These are phyloP conservation scores for Epithemia pelagica DNA, from an alignment of 108 stramenopile genomes.

Conservation along the genomic window DNA sequence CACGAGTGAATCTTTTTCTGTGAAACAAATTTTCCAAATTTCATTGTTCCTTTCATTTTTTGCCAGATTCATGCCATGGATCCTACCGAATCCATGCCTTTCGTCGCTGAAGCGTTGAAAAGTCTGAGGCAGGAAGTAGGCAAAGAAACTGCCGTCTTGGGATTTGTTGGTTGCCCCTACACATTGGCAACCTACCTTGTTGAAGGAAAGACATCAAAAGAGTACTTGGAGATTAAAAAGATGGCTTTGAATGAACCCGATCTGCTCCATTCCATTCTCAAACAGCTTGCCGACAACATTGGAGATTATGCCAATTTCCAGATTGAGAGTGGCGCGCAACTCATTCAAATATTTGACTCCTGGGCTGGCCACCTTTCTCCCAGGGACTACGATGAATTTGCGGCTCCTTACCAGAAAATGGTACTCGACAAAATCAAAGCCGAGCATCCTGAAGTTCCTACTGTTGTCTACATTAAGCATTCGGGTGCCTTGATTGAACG, in stretches of 20 bases:
- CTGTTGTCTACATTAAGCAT: conserved; percentile 92
- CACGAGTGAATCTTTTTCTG: background rate
- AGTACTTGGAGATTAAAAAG: conserved; percentile 90
- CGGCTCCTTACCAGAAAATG: conserved; percentile 91
- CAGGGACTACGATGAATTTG: conserved; percentile 90
- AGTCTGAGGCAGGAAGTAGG: conserved; percentile 78
- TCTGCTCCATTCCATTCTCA: conserved; percentile 80
- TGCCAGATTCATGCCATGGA: conserved; percentile 78
- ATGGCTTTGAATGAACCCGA: conserved; percentile 90
- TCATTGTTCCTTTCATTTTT: background rate
- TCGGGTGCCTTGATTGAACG: conserved; percentile 82
- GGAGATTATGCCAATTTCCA: conserved; percentile 93
- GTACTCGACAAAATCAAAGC: conserved; percentile 88
- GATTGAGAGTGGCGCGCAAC: conserved; percentile 93
- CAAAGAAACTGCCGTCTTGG: conserved; percentile 92
- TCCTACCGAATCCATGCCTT: conserved; percentile 75
- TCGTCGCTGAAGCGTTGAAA: conserved; percentile 86
- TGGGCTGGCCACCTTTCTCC: conserved; percentile 96
- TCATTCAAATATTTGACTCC: conserved; percentile 98
- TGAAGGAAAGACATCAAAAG: conserved; percentile 93
- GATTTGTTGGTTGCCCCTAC: conserved; percentile 98
- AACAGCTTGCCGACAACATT: conserved; percentile 83
- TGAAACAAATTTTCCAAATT: background rate
- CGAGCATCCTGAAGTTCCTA: conserved; percentile 86
- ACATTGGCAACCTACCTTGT: conserved; percentile 97